Evolutionary conservation across 441 rosid genomes (phyloP), one percentile per base, ranked within the genome.

Genomic region (Francoa sonchifolia): DNA sequence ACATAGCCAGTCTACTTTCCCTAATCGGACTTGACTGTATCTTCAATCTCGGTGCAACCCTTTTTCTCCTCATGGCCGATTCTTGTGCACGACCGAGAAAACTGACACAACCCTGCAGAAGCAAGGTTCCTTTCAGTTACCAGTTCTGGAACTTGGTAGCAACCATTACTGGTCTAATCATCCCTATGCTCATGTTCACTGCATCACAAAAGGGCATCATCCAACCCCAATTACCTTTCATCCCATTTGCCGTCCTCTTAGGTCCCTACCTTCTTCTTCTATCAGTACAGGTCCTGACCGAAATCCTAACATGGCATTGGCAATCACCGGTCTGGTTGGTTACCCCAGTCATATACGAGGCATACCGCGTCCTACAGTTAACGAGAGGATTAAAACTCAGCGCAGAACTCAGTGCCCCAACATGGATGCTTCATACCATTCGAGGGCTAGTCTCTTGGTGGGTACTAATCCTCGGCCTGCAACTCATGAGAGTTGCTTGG

Each of bases 401-500:
- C 21, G 65, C 70, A 19, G 95, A 89, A 62, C 66, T 89, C 12
- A 69, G 51, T 15, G 73, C 90, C 7, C 90, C 95, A 3, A 67
- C 58, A 10, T 84, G 97, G 97, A 69, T 63, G 61, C 39, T 88
- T 72, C 79, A 81, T 57, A 69, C 72, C 31, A 52, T 84, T 44
- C 83, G 79, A 62, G 85, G 87, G 33, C 68, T 84, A 34, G 88
- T 84, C 5, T 84, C 81, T 61, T 84, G 95, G 87, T 88, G 95
- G 97, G 77, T 81, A 26, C 52, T 88, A 59, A 77, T 84, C 30
- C 82, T 88, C 31, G 89, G 87, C 9, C 58, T 83, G 61, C 97
- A 88, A 57, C 81, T 88, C 49, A 84, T 84, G 95, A 73, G 97
- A 53, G 90, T 84, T 42, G 88, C 94, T 71, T 88, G 95, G 97